Conservation (phyloP, 768 basidiomycete species). For the Rhizopogon sp. region DNA sequence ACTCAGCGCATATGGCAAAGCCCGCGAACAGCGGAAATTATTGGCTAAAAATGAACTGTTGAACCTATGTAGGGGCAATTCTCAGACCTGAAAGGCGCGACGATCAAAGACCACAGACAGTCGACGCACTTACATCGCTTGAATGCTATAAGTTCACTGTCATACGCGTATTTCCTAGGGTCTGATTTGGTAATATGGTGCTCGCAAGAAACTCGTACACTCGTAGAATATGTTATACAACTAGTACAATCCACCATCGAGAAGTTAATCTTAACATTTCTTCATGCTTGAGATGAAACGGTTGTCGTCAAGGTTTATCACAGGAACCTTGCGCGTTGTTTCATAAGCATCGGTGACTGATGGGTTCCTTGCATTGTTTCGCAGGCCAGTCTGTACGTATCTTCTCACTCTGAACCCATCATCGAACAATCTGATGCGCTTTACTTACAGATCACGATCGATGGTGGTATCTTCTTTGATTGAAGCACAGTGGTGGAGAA, state of each 20-base stretch:
- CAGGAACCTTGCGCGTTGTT: conserved; percentile 17
- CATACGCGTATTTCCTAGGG: too few species aligned
- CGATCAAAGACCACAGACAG: too few species aligned
- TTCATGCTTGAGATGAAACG: conserved; percentile 7
- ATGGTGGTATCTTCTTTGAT: conserved; percentile 22
- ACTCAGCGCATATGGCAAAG: too few species aligned
- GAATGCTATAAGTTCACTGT: too few species aligned
- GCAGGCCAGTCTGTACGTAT: conserved; percentile 23
- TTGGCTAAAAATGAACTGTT: too few species aligned
- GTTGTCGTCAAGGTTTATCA: conserved; percentile 20
- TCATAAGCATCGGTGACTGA: neutral
- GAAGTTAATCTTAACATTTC: neutral
- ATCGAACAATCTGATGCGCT: neutral
- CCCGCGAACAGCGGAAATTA: too few species aligned
- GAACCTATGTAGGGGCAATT: too few species aligned
- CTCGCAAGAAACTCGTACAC: too few species aligned
- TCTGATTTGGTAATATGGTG: too few species aligned
- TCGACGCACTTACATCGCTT: too few species aligned
- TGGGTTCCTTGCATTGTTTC: neutral
- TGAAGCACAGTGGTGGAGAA: conserved; percentile 1
- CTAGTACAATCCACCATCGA: neutral
- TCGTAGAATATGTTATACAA: too few species aligned
- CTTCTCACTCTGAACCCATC: neutral
- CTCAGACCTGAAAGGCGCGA: too few species aligned
- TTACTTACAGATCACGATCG: conserved; percentile 15